Evolutionary conservation across 2,329 filamentous ascomycete genomes (phyloP), one percentile per base, ranked within the genome.

Genomic region (Fusarium proliferatum): DNA sequence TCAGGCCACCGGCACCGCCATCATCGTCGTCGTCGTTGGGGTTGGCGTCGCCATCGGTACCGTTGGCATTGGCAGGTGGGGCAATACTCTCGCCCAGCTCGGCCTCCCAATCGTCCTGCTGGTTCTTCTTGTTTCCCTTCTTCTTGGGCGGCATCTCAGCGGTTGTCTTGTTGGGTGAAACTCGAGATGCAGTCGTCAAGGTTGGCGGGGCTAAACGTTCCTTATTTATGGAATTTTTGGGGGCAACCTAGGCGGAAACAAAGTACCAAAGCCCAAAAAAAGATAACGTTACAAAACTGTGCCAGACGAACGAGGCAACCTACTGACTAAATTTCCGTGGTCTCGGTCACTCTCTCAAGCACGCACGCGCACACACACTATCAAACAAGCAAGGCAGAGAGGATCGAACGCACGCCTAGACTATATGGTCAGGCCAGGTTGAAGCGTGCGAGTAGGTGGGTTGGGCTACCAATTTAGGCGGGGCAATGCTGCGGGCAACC

Each of bases 101-200:
- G 63, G 93, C 91, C 84, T 98, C 96, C 96, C 96, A 98, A 87
- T 98, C 94, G 80, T 97, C 94, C 81, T 93, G 90, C 81, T 93
- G 90, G 81, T 87, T 90, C 82, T 91, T 92, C 88, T 96, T 97
- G 82, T 92, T 93, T 78, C 86, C 87, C 90, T 97, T 98, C 89
- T 96, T 97, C 87, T 98, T 98, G 72, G 95, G 95, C 80, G 95
- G 86, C 96, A 98, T 98, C 70, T 83, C 87, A 83, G 69, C 69
- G 76, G 72, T 73, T 64, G 52, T 71, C 69, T 73, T 21, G 46
- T 60, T 56, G 59, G 59, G 52, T 72, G 60, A 42, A 70, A 64
- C 59, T 67, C 73, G 72, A 76, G 73, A 72, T 75, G 65, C 46
- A 57, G 64, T 65, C 53, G 70, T 77, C 71, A 52, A 67, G 58